Evolutionary conservation across 1,139 yeast genomes (phyloP), one percentile per base, ranked within the genome.

Genomic region (Pichiaceae sp.): DNA sequence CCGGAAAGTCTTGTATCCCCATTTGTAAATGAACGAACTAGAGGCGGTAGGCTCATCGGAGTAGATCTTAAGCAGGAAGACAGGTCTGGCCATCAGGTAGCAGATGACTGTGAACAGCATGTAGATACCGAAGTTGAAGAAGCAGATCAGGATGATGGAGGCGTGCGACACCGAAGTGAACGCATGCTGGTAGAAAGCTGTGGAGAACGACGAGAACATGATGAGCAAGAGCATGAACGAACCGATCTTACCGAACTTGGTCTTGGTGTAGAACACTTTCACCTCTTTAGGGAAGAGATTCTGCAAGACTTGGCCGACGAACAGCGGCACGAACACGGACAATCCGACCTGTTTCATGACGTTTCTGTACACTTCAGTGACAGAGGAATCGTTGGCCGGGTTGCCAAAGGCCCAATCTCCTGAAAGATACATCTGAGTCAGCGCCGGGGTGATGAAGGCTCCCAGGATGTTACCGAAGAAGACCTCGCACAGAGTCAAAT

Each of bases 331-430:
- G 57, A 86, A 84, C 3, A 86, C 87, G 5, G 91, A 74, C 21
- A 82, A 64, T 0, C 95, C 95, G 40, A 86, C 66, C 55, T 86
- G 95, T 56, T 83, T 80, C 89, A 86, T 80, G 33, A 85, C 95
- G 37, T 76, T 65, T 17, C 66, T 68, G 57, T 86, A 86, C 38
- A 86, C 72, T 11, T 65, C 60, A 19, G 64, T 63, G 33, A 84
- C 69, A 12, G 69, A 54, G 3, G 72, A 56, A 1, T 72, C 81
- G 36, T 62, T 57, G 1, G 83, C 76, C 4, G 96, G 96, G 52
- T 85, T 85, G n/a, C 91, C 95, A 54, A 78, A 84, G 11, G 63
- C 67, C 79, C 93, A 85, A 0, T 66, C 59, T 8, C 67, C 64
- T 2, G 67, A 58, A 47, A 73, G 54, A 53, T 72, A 85, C 75